These are phyloP conservation scores for Xylariales sp. DNA, from an alignment of 2,329 filamentous ascomycete species.

Conservation along the genomic window DNA sequence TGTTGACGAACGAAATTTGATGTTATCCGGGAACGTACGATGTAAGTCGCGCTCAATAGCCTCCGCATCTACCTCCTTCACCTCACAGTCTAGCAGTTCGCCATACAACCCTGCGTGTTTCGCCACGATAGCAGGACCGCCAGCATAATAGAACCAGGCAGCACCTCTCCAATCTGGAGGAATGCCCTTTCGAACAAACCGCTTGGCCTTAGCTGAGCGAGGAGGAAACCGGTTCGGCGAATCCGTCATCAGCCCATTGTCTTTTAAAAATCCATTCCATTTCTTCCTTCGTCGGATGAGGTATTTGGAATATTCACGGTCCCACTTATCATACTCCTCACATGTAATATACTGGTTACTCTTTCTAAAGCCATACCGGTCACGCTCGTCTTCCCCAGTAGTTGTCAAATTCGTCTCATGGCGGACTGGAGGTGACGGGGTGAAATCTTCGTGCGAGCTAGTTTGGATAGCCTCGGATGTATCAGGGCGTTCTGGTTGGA, in stretches of 20 bases:
- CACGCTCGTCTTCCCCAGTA: conserved; percentile 68
- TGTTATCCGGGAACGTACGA: conserved; percentile 93
- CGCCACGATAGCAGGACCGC: conserved; percentile 81
- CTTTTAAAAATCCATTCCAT: conserved; percentile 82
- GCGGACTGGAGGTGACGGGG: conserved; percentile 40
- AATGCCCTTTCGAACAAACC: conserved; percentile 92
- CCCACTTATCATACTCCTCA: conserved; percentile 86
- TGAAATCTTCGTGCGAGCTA: conserved; percentile 18
- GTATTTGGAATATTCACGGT: conserved; percentile 78
- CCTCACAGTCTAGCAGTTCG: conserved; percentile 71
- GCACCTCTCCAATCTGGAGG: conserved; percentile 94
- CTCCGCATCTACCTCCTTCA: conserved; percentile 81
- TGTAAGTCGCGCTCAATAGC: conserved; percentile 94
- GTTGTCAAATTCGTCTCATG: conserved; percentile 51
- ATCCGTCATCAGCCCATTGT: conserved; percentile 77
- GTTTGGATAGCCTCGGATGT: conserved; percentile 8
- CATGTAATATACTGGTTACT: conserved; percentile 80
- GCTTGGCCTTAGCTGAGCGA: conserved; percentile 84
- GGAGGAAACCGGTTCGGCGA: conserved; percentile 82
- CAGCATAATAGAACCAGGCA: conserved; percentile 97
- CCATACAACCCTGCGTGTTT: conserved; percentile 83
- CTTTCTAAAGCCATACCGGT: conserved; percentile 94
- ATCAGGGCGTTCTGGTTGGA: conserved; percentile 13
- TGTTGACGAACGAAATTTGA: conserved; percentile 79
- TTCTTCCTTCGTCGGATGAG: conserved; percentile 80